These are phyloP conservation scores for Posidonia australis DNA, from an alignment of 106 monocot species.

Conservation along the genomic window DNA sequence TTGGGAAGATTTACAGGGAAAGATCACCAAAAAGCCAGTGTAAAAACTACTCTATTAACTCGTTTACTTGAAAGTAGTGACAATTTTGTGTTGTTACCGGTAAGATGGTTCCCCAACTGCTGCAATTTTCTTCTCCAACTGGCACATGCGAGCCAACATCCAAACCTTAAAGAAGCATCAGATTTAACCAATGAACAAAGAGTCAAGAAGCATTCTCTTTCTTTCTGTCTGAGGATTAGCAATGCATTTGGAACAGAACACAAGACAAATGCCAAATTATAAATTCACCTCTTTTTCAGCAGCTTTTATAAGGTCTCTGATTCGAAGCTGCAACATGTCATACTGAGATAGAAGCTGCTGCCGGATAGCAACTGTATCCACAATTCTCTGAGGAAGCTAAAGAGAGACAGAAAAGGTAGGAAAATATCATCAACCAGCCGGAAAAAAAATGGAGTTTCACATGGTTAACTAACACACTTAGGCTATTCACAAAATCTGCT, in stretches of 20 bases:
- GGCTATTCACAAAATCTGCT: neutral
- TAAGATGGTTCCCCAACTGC: conserved; percentile 92
- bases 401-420: conserved; percentile 2
- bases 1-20: too few species aligned
- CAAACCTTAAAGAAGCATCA: conserved; percentile 49
- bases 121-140: conserved; percentile 92
- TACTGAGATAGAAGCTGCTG: conserved; percentile 95
- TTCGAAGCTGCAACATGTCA: conserved; percentile 69
- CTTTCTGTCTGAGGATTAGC: too few species aligned
- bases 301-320: conserved; percentile 58
- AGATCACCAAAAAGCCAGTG: too few species aligned
- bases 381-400: conserved; percentile 79
- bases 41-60: too few species aligned
- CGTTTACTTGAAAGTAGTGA: too few species aligned
- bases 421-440: neutral
- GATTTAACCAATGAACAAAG: neutral
- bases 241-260: neutral
- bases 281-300: conserved; percentile 73
- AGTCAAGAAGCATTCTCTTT: neutral
- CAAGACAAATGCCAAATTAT: neutral
- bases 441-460: neutral
- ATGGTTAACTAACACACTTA: neutral
- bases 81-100: conserved; percentile 33
- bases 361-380: conserved; percentile 67
- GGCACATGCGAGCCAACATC: conserved; percentile 95